A percentile compares a stretch with the other conserved stretches of the same genome.
Conservation (phyloP, 1,139 yeast species). For the Suhomyces bolitotheri region DNA sequence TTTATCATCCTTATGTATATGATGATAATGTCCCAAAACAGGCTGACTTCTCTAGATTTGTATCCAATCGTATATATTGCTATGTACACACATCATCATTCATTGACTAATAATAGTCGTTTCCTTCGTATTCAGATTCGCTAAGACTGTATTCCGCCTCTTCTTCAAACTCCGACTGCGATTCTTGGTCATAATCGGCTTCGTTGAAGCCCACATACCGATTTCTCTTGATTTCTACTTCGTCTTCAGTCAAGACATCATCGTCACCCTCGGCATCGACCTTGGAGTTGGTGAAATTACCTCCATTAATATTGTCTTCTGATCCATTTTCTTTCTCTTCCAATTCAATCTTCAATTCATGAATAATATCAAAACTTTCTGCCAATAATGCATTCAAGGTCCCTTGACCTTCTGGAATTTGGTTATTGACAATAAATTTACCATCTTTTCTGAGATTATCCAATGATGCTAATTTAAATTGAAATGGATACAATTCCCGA, state of each 20-base stretch:
- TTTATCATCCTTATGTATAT: too few relatives aligned
- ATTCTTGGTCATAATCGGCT: constrained; percentile 49
- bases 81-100: constrained; percentile 5
- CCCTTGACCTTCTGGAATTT: constrained; percentile 97
- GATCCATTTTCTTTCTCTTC: constrained; percentile 59
- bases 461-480: constrained; percentile 85
- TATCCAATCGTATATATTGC: neutral
- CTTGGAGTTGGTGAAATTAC: constrained; percentile 19
- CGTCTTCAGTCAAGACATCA: constrained; percentile 32
- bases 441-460: constrained; percentile 89
- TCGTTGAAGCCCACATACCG: constrained; percentile 47
- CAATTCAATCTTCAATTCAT: constrained; percentile 85
- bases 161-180: constrained; percentile 36
- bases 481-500: constrained; percentile 92
- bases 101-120: constrained; percentile 37
- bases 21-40: too few relatives aligned
- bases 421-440: constrained; percentile 80
- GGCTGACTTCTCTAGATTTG: too few relatives aligned
- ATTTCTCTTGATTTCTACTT: constrained; percentile 47
- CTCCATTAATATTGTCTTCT: constrained; percentile 19
- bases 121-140: constrained; percentile 43
- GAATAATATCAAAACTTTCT: constrained; percentile 90
- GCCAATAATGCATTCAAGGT: constrained; percentile 85
- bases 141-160: constrained; percentile 26
- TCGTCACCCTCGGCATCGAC: constrained; percentile 26